Evolutionary conservation across 2,329 filamentous ascomycete species (phyloP), one percentile per base, ranked within the genome.

Genomic region (Aspergillus novofumigatus): DNA sequence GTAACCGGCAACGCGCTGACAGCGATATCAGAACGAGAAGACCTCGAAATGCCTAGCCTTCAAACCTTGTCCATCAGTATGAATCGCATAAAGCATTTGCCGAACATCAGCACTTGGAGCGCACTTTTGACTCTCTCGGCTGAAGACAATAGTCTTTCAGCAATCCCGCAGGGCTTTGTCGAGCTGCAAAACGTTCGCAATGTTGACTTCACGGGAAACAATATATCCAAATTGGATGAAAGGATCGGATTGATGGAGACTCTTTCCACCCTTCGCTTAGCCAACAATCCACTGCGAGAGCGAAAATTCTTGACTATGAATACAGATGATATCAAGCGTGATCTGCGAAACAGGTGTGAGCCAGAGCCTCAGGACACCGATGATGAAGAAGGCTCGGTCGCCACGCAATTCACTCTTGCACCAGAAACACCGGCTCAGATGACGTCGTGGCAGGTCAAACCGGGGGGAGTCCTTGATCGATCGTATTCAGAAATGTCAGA

Each of bases 271-370:
- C 82, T 97, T 45, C 86, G 87, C 4, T 79, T 99, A 32, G 87
- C 86, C 47, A 92, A 91, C n/a, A 99, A 99, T 67, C 94, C 94
- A 0, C 78, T 99, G 14, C 83, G 90, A 14, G 92, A 97, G 70
- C 92, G 89, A 70, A 96, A 92, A 70, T 91, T 94, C 64, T 79
- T 92, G 14, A 88, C 85, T 0, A 90, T 95, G 76, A 83, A 83
- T 23, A 92, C 90, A 0, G 89, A 91, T 14, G 89, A 94, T 54
- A 78, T 97, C 60, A 96, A 96, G 73, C 83, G 84, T 45, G 85
- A 87, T 47, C 76, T 97, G 47, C 82, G 83, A 21, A 81, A 81
- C 38, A 84, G 90, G 26, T 76, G 59, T 83, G 86, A 69, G 84
- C 89, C 21, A 69, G 82, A 57, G 65, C 73, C 61, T 54, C 71